Conservation (phyloP, 495 filamentous ascomycete species). For the Chaetomium tenue region DNA sequence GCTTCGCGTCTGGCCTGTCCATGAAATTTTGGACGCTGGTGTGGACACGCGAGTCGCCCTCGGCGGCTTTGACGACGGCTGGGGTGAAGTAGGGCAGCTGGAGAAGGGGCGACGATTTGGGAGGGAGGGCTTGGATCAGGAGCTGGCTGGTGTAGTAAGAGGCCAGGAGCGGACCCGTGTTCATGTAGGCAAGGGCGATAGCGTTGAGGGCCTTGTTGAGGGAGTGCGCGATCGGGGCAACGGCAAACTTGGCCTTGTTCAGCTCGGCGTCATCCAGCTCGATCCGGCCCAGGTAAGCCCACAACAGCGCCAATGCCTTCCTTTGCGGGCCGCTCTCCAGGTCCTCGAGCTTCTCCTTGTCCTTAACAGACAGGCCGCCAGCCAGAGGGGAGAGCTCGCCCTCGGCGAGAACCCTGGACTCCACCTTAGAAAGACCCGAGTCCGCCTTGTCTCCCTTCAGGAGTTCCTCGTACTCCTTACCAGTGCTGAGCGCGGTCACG, state of each 20-base stretch:
- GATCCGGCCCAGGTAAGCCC: conserved; percentile 89
- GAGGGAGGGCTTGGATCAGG: conserved; percentile 84
- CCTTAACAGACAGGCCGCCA: conserved; percentile 64
- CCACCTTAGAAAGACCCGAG: conserved; percentile 72
- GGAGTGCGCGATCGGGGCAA: conserved; percentile 78
- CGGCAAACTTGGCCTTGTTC: conserved; percentile 72
- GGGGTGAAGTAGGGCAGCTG: conserved; percentile 89
- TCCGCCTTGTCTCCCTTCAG: conserved; percentile 73
- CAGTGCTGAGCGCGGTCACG: conserved; percentile 73
- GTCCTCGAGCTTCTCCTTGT: conserved; percentile 65
- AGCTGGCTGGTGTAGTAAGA: conserved; percentile 81
- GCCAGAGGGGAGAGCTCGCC: conserved; percentile 48
- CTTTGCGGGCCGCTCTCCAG: conserved; percentile 69
- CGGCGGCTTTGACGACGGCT: conserved; percentile 67
- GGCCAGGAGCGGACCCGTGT: conserved; percentile 73
- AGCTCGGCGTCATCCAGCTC: conserved; percentile 68
- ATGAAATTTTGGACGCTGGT: conserved; percentile 83
- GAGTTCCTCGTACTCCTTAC: conserved; percentile 68
- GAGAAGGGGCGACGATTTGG: conserved; percentile 79
- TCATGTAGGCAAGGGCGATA: conserved; percentile 83
- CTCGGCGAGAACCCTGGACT: conserved; percentile 68
- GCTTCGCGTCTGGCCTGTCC: conserved; percentile 69
- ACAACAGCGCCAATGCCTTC: conserved; percentile 85
- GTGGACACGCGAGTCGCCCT: conserved; percentile 74
- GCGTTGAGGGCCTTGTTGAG: conserved; percentile 83